Conservation (phyloP, 208 protist species). For the Lotmaria passim region DNA sequence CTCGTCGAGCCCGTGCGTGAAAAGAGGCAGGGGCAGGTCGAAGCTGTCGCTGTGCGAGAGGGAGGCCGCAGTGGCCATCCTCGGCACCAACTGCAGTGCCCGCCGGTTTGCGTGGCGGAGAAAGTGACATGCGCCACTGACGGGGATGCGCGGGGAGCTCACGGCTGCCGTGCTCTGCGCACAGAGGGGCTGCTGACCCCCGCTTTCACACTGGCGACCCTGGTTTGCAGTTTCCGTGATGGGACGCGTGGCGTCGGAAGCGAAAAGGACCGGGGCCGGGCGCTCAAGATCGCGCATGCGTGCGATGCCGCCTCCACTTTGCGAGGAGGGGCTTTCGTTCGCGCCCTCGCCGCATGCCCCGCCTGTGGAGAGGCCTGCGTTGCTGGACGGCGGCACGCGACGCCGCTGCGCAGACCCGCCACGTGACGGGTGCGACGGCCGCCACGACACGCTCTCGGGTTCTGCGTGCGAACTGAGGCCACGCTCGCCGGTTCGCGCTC, state of each 20-base stretch:
- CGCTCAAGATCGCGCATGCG: not conserved
- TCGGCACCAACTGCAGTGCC: not conserved
- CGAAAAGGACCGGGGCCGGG: not conserved
- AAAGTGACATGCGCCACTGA: conserved; percentile 4
- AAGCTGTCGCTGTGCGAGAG: not conserved
- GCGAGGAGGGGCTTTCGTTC: not conserved
- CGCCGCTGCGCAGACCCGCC: not conserved
- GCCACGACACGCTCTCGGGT: conserved; percentile 4
- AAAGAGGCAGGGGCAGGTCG: not conserved
- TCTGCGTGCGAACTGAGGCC: not conserved
- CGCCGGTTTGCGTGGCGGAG: conserved; percentile 6
- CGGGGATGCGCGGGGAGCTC: not conserved
- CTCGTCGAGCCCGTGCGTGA: not conserved
- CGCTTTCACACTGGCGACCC: not conserved
- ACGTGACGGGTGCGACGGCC: conserved; percentile 11
- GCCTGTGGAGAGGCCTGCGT: not conserved
- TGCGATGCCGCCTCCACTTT: not conserved
- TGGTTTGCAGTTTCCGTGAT: not conserved
- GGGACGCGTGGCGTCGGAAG: not conserved
- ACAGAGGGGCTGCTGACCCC: not conserved
- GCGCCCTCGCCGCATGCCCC: not conserved
- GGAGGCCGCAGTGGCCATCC: not conserved
- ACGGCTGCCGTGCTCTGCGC: not conserved
- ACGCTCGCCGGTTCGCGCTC: not conserved
- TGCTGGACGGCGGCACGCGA: not conserved